Conservation (phyloP, 148 eudicot species). For the Chenopodium quinoa region DNA sequence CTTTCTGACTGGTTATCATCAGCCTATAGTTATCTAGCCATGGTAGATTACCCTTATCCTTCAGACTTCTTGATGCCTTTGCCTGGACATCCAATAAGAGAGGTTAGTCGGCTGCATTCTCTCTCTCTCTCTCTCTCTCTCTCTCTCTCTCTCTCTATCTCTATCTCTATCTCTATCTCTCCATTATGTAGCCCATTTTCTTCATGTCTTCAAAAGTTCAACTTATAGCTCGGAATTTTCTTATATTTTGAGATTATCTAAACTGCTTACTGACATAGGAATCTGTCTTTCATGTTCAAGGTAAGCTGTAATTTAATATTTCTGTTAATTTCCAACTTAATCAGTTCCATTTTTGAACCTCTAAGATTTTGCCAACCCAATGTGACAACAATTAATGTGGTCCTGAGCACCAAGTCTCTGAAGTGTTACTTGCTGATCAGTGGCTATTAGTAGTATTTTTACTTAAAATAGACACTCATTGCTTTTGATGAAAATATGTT, state of each 20-base stretch:
- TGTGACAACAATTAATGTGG: no score
- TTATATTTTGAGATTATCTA: background rate
- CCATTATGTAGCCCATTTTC: background rate
- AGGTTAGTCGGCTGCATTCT: conserved; percentile 47
- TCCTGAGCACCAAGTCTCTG: no score
- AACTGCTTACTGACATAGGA: background rate
- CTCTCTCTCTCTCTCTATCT: no score
- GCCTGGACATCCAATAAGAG: conserved; percentile 87
- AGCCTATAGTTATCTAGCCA: conserved; percentile 86
- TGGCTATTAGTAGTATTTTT: no score
- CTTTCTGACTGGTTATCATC: conserved; percentile 71
- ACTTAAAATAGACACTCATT: no score
- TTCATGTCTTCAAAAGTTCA: background rate
- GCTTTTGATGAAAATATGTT: no score
- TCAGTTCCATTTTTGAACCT: no score
- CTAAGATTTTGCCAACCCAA: no score
- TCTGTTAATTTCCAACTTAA: no score
- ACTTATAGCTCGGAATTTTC: background rate
- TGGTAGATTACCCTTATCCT: conserved; percentile 86
- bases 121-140: background rate
- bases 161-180: background rate
- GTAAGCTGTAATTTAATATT: background rate
- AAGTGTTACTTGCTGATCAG: no score
- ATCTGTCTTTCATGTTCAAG: background rate
- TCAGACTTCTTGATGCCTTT: conserved; percentile 75